phyloP scores from a whole-genome alignment of 192 early-diverging fungal genomes.

The Rhizophagus prolifer region DNA sequence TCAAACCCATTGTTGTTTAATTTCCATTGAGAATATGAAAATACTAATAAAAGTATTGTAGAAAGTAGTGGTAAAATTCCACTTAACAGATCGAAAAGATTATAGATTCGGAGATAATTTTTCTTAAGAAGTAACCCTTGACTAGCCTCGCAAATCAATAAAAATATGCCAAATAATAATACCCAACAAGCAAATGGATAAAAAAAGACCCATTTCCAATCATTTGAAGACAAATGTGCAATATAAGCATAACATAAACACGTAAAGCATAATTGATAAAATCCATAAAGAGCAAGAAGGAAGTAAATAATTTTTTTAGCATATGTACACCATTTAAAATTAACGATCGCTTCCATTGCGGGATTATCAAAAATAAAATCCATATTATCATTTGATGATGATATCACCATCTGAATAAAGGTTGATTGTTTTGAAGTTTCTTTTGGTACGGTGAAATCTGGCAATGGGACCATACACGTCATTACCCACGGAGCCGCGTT shows the following conservation, averaged over 20 bases:
- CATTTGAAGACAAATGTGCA: too few species aligned
- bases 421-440: background rate
- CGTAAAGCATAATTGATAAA: too few species aligned
- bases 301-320: background rate
- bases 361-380: conserved; percentile 4
- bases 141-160: too few species aligned
- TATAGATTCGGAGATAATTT: too few species aligned
- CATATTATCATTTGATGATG: background rate
- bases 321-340: background rate
- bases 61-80: too few species aligned
- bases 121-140: too few species aligned
- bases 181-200: background rate
- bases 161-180: background rate
- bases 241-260: too few species aligned
- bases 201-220: too few species aligned
- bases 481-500: background rate
- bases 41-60: too few species aligned
- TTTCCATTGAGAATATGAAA: background rate
- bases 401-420: background rate
- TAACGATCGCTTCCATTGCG: background rate
- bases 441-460: background rate
- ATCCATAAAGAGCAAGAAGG: too few species aligned
- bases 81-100: too few species aligned
- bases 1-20: background rate
- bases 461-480: background rate